phyloP scores from a whole-genome alignment of 2,329 filamentous ascomycete genomes.

The Shiraia sp. region DNA sequence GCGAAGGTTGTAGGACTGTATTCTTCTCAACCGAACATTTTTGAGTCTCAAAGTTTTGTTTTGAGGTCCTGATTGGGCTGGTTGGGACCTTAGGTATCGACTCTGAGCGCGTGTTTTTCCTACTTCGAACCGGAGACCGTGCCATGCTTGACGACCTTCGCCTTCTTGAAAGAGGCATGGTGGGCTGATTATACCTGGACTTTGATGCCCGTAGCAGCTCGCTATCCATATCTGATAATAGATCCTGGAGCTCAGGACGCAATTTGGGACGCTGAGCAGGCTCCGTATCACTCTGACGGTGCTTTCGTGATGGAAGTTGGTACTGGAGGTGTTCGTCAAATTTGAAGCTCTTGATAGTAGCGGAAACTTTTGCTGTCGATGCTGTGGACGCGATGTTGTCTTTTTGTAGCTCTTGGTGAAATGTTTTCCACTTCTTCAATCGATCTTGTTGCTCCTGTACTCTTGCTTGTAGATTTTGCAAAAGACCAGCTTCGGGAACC shows the following conservation, averaged over 20 bases:
- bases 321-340: constrained; percentile 41
- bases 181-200: constrained; percentile 17
- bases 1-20: constrained; percentile 12
- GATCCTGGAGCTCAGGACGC: constrained; percentile 24
- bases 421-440: constrained; percentile 74
- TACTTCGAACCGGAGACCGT: constrained; percentile 24
- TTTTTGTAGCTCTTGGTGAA: constrained; percentile 52
- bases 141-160: constrained; percentile 24
- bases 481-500: constrained; percentile 55
- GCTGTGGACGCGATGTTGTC: constrained; percentile 8
- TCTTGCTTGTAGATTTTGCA: constrained; percentile 73
- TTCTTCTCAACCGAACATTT: constrained; percentile 21
- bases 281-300: constrained; percentile 4
- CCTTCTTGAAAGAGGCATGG: constrained; percentile 14
- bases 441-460: constrained; percentile 69
- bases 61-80: constrained; percentile 11
- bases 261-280: constrained; percentile 12
- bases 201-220: constrained; percentile 28
- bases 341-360: constrained; percentile 21
- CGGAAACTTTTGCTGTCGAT: constrained; percentile 4
- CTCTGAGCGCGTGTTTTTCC: constrained; percentile 19
- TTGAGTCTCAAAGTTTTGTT: constrained; percentile 17
- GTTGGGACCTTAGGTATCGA: constrained; percentile 16
- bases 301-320: constrained; percentile 26
- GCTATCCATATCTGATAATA: constrained; percentile 36